Conservation (phyloP, 2,329 filamentous ascomycete genomes). For the Penicillium decumbens region DNA sequence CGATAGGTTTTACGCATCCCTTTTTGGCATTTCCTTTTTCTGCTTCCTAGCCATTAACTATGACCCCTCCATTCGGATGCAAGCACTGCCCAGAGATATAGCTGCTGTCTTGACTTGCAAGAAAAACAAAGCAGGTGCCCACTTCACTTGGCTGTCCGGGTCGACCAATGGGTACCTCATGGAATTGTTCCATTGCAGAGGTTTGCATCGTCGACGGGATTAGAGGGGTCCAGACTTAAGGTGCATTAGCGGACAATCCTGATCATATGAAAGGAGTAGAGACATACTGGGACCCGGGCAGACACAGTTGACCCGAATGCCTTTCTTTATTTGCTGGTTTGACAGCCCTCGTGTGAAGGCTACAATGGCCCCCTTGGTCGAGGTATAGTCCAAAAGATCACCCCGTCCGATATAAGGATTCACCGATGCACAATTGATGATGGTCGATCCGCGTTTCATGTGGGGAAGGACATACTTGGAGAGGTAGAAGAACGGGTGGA, state of each 20-base stretch:
- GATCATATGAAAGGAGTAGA: background rate
- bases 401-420: conserved; percentile 78
- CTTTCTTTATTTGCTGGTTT: conserved; percentile 67
- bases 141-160: conserved; percentile 77
- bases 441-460: conserved; percentile 67
- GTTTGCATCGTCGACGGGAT: conserved; percentile 69
- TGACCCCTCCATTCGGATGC: conserved; percentile 57
- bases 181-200: conserved; percentile 67
- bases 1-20: no score
- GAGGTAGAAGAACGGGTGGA: conserved; percentile 75
- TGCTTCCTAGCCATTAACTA: conserved; percentile 47
- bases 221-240: conserved; percentile 67
- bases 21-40: background rate
- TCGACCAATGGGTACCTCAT: conserved; percentile 66
- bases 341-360: conserved; percentile 73
- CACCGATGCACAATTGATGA: conserved; percentile 82
- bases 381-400: conserved; percentile 76
- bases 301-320: conserved; percentile 71
- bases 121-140: conserved; percentile 74
- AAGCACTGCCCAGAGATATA: conserved; percentile 67
- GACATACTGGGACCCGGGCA: conserved; percentile 62
- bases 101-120: conserved; percentile 68
- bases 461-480: conserved; percentile 72
- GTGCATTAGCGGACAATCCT: conserved; percentile 1
- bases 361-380: conserved; percentile 67